Evolutionary conservation across 1,284 basidiomycete genomes (phyloP), one percentile per base, ranked within the genome.

Genomic region (Ceratobasidium sp.): DNA sequence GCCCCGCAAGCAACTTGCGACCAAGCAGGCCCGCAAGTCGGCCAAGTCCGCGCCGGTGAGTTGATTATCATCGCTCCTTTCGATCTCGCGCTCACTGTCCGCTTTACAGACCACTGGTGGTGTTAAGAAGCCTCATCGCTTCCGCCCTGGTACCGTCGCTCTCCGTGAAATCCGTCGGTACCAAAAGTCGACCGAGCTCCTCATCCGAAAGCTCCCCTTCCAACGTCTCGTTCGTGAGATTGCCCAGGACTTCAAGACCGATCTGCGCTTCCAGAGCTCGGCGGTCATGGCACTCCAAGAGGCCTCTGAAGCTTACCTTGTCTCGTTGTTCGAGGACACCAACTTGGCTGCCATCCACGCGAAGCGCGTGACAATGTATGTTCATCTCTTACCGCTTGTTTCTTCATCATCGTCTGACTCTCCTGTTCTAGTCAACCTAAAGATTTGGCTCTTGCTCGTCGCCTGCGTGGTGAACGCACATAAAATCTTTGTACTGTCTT

Each of bases 291-390:
- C 90, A 54, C 87, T 93, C 74, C 91, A 93, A 83, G 91, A 92
- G 83, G 90, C 91, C 41, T 88, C 90, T 69, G 91, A 93, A 83
- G 87, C 85, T 24, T 96, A 96, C 88, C 92, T 95, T 79, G 94
- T 96, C 83, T 93, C 92, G 29, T 86, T 95, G 79, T 96, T 97
- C 82, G 90, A 92, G 81, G 92, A 94, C 86, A 94, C 93, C 81
- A 95, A 95, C 88, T 89, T 95, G 86, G 92, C 92, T 81, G 94
- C 94, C 76, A 96, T 96, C 84, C 92, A 93, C 84, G 92, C 94
- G 79, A 94, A 94, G 89, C 91, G 93, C 84, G 93, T 95, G 75
- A 92, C 90, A 71, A 92, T 91, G 77, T 76, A 56, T 41, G 72
- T 56, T 31, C 48, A 80, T n/a, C 66, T 22, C 14, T 34, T 24